Evolutionary conservation across 2,329 filamentous ascomycete genomes (phyloP).

Genomic region (Ceratocystis albifundus): DNA sequence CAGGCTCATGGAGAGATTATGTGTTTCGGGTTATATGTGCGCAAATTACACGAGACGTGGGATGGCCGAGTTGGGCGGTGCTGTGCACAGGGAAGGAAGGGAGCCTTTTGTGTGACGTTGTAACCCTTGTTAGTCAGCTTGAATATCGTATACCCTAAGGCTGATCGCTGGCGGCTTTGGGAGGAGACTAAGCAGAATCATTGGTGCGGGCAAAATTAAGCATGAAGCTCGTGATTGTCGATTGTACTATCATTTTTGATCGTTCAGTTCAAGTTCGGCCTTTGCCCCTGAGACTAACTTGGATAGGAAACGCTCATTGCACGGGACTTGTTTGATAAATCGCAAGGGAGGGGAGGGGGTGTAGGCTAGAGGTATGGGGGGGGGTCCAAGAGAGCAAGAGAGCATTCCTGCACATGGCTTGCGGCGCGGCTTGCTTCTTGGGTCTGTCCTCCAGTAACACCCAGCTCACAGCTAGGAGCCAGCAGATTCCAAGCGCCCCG

Average conservation of each 20-base stretch:
- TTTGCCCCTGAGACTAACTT: constrained; percentile 16
- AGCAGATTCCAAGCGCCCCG: no score
- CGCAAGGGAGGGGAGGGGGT: neutral
- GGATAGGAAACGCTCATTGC: constrained; percentile 12
- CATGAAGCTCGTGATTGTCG: neutral
- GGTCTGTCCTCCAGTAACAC: no score
- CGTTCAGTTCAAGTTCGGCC: no score
- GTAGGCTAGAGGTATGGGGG: neutral
- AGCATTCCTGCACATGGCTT: no score
- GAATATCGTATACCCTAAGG: neutral
- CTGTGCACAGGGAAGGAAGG: neutral
- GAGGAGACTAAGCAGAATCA: neutral
- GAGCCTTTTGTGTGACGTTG: neutral
- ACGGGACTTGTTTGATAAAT: constrained; percentile 8
- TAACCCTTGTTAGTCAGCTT: neutral
- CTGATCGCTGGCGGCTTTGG: neutral
- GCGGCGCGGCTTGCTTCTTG: no score
- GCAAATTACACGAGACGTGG: constrained; percentile 7
- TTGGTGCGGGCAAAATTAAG: neutral
- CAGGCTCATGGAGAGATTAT: neutral
- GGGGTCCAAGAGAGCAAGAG: no score
- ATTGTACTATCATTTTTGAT: neutral
- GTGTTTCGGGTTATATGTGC: constrained; percentile 9
- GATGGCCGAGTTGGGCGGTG: neutral
- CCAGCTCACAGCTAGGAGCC: no score